These are phyloP conservation scores for Phaeosphaeria sp. DNA, from an alignment of 2,329 filamentous ascomycete species.

Conservation along the genomic window DNA sequence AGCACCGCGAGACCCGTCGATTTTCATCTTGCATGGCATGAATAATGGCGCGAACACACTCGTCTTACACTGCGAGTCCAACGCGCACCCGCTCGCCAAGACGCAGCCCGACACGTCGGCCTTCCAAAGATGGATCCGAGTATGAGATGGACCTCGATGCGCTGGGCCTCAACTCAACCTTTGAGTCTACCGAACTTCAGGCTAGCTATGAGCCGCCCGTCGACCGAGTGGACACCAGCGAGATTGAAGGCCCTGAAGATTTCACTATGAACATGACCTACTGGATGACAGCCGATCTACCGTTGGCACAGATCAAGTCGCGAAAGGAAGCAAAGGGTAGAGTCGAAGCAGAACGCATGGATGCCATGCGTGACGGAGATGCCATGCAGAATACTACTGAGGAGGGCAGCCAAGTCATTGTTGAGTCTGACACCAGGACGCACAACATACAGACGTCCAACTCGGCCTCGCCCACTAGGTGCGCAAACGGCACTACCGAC, in stretches of 20 bases:
- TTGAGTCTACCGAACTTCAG: conserved; percentile 41
- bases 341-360: conserved; percentile 22
- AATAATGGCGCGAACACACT: conserved; percentile 42
- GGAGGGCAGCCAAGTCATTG: conserved; percentile 26
- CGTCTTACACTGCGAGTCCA: conserved; percentile 44
- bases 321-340: conserved; percentile 36
- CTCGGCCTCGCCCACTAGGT: conserved; percentile 29
- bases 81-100: conserved; percentile 37
- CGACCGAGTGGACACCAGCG: conserved; percentile 48
- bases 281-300: conserved; percentile 49
- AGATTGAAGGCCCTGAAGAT: conserved; percentile 51
- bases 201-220: conserved; percentile 34
- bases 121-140: conserved; percentile 42
- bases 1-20: not conserved
- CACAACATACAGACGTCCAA: conserved; percentile 2
- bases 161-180: conserved; percentile 43
- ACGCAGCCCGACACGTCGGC: conserved; percentile 34
- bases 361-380: conserved; percentile 19
- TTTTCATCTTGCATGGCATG: conserved; percentile 11
- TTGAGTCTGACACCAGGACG: conserved; percentile 20
- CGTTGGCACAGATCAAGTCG: conserved; percentile 37
- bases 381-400: conserved; percentile 21
- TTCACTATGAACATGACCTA: conserved; percentile 53
- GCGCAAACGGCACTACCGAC: conserved; percentile 30
- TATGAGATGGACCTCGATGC: conserved; percentile 50